These are phyloP conservation scores for Chlamydomonas sp. DNA, from an alignment of 139 green algal species.

Conservation along the genomic window DNA sequence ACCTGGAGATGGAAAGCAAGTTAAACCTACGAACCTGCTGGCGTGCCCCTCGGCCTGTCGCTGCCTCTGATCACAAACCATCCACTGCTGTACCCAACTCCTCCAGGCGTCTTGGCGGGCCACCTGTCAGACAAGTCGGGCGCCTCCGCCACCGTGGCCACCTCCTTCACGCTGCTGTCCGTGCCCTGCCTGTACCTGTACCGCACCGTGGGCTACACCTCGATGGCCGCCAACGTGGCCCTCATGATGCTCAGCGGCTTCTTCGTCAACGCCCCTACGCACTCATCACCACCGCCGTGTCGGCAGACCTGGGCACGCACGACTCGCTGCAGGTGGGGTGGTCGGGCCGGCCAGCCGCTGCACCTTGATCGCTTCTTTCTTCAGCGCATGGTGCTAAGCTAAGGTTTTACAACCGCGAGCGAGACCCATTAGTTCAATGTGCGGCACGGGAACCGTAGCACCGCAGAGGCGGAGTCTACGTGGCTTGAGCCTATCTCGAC, in stretches of 20 bases:
- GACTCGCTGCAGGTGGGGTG: constrained; percentile 71
- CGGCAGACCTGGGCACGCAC: constrained; percentile 94
- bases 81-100: neutral
- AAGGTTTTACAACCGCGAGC: no score
- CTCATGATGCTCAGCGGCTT: constrained; percentile 92
- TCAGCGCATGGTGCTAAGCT: no score
- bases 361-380: neutral
- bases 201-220: constrained; percentile 63
- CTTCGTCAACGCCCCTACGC: constrained; percentile 97
- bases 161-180: constrained; percentile 80
- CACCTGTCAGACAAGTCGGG: constrained; percentile 85
- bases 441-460: no score
- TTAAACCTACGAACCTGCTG: no score
- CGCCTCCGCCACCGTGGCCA: constrained; percentile 75
- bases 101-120: constrained; percentile 81
- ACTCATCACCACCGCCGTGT: constrained; percentile 96
- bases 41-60: no score
- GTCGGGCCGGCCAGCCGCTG: neutral
- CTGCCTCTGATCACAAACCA: neutral
- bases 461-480: no score
- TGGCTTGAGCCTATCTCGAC: no score
- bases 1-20: neutral
- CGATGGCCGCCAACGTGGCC: constrained; percentile 77
- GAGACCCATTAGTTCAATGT: no score
- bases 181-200: constrained; percentile 90